These are phyloP conservation scores for Tolypocladium guangdongense DNA, from an alignment of 2,329 filamentous ascomycete genomes.

Conservation along the genomic window DNA sequence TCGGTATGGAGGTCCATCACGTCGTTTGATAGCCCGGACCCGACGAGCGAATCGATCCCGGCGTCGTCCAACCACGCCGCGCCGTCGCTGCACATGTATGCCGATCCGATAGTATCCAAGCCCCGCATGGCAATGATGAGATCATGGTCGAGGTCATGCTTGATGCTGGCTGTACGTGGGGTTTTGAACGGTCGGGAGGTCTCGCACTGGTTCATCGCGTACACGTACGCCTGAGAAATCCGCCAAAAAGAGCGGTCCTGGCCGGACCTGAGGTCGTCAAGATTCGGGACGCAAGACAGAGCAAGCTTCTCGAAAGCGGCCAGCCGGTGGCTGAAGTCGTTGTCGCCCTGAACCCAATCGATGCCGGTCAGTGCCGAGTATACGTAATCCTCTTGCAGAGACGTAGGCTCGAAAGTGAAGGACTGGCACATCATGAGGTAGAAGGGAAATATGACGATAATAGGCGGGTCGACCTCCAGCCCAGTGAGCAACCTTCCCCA, in stretches of 20 bases:
- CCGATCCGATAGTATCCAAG: slow-evolving; percentile 3
- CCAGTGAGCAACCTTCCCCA: slow-evolving; percentile 6
- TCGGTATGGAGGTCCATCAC: slow-evolving; percentile 7
- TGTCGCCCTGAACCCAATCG: slow-evolving; percentile 4
- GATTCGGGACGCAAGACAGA: neutral
- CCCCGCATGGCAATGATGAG: slow-evolving; percentile 2
- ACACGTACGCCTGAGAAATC: slow-evolving; percentile 3
- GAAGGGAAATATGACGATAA: slow-evolving; percentile 6
- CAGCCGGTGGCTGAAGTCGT: slow-evolving; percentile 1
- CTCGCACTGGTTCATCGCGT: slow-evolving; percentile 2
- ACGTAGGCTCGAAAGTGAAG: slow-evolving; percentile 1
- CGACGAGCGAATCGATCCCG: slow-evolving; percentile 5
- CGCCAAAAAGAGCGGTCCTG: slow-evolving; percentile 5
- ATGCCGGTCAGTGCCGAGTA: slow-evolving; percentile 3
- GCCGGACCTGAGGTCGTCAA: slow-evolving; percentile 2
- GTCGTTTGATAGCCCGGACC: slow-evolving; percentile 4
- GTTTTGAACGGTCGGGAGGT: neutral
- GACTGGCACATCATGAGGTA: slow-evolving; percentile 8
- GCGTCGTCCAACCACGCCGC: slow-evolving; percentile 4
- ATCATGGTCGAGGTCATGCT: slow-evolving; percentile 1
- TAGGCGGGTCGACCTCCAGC: slow-evolving; percentile 5
- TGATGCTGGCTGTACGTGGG: slow-evolving; percentile 1
- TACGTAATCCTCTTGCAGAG: slow-evolving; percentile 3
- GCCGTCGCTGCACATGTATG: slow-evolving; percentile 7
- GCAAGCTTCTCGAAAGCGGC: slow-evolving; percentile 1